A percentile compares a stretch with the other conserved stretches of the same genome.
These are phyloP conservation scores for Lindgomyces ingoldianus DNA, from an alignment of 495 filamentous ascomycete species.

Conservation along the genomic window DNA sequence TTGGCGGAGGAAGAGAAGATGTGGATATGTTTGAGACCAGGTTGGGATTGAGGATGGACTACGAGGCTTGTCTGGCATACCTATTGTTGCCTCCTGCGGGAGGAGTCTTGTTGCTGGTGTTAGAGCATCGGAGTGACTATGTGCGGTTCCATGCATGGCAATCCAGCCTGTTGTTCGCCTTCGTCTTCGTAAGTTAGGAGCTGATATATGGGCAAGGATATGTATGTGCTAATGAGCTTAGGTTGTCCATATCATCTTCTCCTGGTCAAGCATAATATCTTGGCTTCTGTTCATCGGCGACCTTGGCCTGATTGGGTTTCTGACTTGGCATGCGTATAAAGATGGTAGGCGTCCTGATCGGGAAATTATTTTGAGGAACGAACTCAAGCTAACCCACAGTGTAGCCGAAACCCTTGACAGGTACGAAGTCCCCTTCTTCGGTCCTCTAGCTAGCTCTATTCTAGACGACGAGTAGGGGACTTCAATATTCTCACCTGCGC, in stretches of 20 bases:
- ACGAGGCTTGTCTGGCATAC: conserved; percentile 91
- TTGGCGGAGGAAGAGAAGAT: conserved; percentile 37
- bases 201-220: background rate
- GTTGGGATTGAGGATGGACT: conserved; percentile 65
- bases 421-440: conserved; percentile 89
- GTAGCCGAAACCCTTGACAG: conserved; percentile 84
- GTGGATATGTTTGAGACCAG: conserved; percentile 70
- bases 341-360: conserved; percentile 59
- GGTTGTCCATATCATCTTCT: conserved; percentile 79
- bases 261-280: conserved; percentile 78
- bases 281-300: conserved; percentile 81
- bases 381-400: conserved; percentile 8
- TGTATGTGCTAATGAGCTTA: conserved; percentile 38
- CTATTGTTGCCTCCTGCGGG: conserved; percentile 83
- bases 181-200: conserved; percentile 65
- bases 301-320: conserved; percentile 71
- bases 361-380: background rate
- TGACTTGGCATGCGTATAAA: conserved; percentile 76
- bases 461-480: conserved; percentile 77
- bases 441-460: conserved; percentile 80
- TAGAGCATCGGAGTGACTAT: conserved; percentile 95
- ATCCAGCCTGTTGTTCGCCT: conserved; percentile 80
- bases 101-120: conserved; percentile 76
- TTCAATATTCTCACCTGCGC: too few species aligned
- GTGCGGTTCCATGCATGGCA: conserved; percentile 99